Evolutionary conservation across 352 stramenopile species (phyloP).

Genomic region (Globisporangium lucens): DNA sequence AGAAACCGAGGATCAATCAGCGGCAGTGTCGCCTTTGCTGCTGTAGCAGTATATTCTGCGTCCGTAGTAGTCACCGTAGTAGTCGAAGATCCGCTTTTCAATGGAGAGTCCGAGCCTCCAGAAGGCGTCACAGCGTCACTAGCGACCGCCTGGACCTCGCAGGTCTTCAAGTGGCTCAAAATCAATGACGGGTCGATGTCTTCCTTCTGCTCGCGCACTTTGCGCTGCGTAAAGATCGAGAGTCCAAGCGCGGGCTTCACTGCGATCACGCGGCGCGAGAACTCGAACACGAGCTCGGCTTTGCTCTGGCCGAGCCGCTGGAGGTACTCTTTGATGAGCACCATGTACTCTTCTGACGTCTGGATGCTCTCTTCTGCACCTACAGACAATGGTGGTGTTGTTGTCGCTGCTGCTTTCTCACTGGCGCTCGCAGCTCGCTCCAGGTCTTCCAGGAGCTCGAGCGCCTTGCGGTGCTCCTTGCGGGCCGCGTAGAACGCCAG

Average conservation of each 20-base stretch:
- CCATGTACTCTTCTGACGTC: slow-evolving; percentile 49
- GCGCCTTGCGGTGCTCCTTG: slow-evolving; percentile 71
- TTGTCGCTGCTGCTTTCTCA: slow-evolving; percentile 1
- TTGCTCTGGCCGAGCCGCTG: slow-evolving; percentile 59
- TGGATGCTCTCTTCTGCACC: slow-evolving; percentile 21
- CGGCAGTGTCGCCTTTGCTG: slow-evolving; percentile 28
- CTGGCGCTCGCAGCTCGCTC: slow-evolving; percentile 47
- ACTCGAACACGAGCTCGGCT: slow-evolving; percentile 75
- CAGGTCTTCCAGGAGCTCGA: slow-evolving; percentile 79
- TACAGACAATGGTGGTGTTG: slow-evolving; percentile 4
- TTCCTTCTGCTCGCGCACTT: slow-evolving; percentile 36
- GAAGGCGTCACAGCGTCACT: not conserved
- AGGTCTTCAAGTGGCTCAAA: slow-evolving; percentile 70
- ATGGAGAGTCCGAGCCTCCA: not conserved
- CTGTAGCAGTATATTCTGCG: slow-evolving; percentile 10
- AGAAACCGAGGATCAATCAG: slow-evolving; percentile 63
- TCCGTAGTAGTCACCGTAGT: not conserved
- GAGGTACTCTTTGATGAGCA: slow-evolving; percentile 65
- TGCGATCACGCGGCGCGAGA: slow-evolving; percentile 66
- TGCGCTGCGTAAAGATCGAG: slow-evolving; percentile 75
- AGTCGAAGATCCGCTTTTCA: not conserved
- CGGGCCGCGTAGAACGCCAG: slow-evolving; percentile 68
- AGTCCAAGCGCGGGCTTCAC: slow-evolving; percentile 53
- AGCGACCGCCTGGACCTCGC: slow-evolving; percentile 21
- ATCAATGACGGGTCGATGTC: slow-evolving; percentile 69